Conservation (phyloP, 768 basidiomycete genomes). For the Amyloporia xantha region DNA sequence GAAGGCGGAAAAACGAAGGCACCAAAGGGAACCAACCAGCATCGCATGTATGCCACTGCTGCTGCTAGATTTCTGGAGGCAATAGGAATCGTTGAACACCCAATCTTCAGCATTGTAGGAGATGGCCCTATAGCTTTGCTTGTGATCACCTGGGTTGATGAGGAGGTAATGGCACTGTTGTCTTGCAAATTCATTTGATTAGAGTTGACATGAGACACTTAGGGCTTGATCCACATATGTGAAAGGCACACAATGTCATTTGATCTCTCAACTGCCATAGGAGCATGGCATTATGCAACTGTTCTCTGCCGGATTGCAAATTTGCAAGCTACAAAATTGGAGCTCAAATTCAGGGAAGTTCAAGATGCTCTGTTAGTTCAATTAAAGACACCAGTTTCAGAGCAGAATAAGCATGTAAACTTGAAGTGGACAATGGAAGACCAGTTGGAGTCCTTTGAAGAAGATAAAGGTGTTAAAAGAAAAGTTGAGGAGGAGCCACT, state of each 20-base stretch:
- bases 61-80: background rate
- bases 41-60: background rate
- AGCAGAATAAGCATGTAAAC: too few relatives aligned
- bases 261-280: background rate
- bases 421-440: too few relatives aligned
- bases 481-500: too few relatives aligned
- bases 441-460: too few relatives aligned
- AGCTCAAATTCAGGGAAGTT: too few relatives aligned
- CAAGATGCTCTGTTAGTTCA: too few relatives aligned
- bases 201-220: too few relatives aligned
- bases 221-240: background rate
- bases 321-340: background rate
- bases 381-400: too few relatives aligned
- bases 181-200: too few relatives aligned
- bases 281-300: background rate
- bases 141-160: background rate
- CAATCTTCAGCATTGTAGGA: background rate
- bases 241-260: background rate
- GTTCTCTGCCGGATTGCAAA: background rate
- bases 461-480: too few relatives aligned
- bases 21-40: background rate
- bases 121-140: background rate
- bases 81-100: background rate
- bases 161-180: too few relatives aligned
- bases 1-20: background rate